Base-by-base conservation (phyloP, 208 protist species). In the Leishmania martiniquensis region DNA sequence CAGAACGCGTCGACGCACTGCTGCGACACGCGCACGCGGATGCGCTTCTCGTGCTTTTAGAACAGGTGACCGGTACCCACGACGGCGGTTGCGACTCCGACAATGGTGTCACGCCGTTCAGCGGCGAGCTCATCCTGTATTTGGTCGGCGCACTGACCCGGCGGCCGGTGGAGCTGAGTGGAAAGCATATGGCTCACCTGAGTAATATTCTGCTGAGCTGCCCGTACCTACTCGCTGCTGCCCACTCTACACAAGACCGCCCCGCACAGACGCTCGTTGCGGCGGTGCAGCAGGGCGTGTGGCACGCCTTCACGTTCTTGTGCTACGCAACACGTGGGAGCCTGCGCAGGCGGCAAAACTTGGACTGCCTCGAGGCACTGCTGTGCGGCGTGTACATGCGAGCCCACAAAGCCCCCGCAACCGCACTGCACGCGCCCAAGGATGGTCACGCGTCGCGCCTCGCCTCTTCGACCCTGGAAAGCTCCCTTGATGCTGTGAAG, bases 1-100 rank as follows among this genome's bases (percentile, higher is more conserved):
- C 60, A 1, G n/a, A 37, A 4, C 1, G 15, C 3, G 44, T 37
- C 5, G 1, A 3, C 25, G 0, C 32, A 4, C 17, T 34, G 6
- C 55, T 82, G 10, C 71, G 51, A 37, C 49, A 73, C 42, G 63
- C 72, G 44, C 89, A 93, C 44, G 59, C 71, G 6, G 89, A 93
- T 34, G 84, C 89, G 32, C 78, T 93, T 22, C 65, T 93, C 29
- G 81, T 79, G 4, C 34, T 93, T 1, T 42, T 88, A 29, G 89
- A 93, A 72, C 78, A 85, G 63, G 52, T 87, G 34, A 47, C 76
- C n/a, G 3, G 22, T 22, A 42, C 42, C 2, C 7, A 54, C 29
- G 42, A 20, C 5, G 59, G 68, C 59, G 37, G 45, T 29, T 4
- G 22, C 29, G 70, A 13, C 39, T n/a, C 37, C 5, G 45, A 29